These are phyloP conservation scores for Aspergillus haitiensis DNA, from an alignment of 495 filamentous ascomycete genomes.

Conservation along the genomic window DNA sequence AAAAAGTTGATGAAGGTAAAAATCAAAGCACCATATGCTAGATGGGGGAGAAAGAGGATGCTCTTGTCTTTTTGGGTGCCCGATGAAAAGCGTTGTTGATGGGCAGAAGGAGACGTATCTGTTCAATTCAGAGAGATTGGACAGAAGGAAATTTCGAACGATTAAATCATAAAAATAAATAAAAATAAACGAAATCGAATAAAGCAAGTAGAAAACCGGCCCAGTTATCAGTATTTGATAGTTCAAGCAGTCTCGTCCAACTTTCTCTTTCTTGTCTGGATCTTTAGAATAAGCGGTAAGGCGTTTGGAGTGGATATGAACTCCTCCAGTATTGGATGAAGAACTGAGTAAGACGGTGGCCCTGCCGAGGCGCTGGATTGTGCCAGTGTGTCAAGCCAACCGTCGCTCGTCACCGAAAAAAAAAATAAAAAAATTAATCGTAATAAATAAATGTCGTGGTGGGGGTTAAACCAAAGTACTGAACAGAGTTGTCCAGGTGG, in stretches of 20 bases:
- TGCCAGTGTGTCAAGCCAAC: constrained; percentile 16
- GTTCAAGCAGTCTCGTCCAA: not conserved
- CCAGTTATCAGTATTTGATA: not conserved
- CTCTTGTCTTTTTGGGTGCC: constrained; percentile 15
- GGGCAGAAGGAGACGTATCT: constrained; percentile 13
- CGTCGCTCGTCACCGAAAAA: not conserved
- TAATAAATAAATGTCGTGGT: not conserved
- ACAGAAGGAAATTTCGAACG: not conserved
- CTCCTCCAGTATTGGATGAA: constrained; percentile 10
- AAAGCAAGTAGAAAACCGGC: constrained; percentile 13
- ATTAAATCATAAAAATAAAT: not conserved
- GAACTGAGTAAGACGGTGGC: constrained; percentile 1
- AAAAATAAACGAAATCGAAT: not conserved
- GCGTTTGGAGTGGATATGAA: constrained; percentile 12
- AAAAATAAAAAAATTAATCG: not conserved
- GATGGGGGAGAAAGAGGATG: constrained; percentile 3
- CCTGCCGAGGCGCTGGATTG: constrained; percentile 14
- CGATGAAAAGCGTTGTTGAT: constrained; percentile 12
- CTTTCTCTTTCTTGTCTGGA: not conserved
- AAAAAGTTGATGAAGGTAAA: not conserved
- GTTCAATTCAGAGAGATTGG: constrained; percentile 7
- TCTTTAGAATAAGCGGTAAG: constrained; percentile 12
- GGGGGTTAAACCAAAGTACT: too few relatives aligned
- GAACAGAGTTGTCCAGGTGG: not conserved
- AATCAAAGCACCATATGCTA: constrained; percentile 4